Conservation (phyloP, 768 basidiomycete species). For the Naganishia vaughanmartiniae region DNA sequence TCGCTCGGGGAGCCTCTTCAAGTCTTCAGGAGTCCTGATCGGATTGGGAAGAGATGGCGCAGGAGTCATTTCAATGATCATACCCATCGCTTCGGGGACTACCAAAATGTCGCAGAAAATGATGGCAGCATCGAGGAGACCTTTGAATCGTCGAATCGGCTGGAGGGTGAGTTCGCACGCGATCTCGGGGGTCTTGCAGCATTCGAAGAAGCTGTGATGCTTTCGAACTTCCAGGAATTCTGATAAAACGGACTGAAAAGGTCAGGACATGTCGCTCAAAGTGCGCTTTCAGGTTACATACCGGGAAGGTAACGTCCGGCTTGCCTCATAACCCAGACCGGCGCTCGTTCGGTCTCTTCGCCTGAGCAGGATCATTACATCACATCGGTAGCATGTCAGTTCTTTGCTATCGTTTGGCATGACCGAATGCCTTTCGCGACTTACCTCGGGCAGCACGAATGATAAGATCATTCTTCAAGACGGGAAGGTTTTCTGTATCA, state of each 20-base stretch:
- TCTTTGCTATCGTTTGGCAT: background rate
- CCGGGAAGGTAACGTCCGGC: conserved; percentile 91
- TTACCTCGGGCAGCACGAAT: conserved; percentile 80
- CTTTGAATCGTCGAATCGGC: conserved; percentile 82
- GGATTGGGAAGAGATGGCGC: conserved; percentile 86
- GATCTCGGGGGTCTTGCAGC: conserved; percentile 86
- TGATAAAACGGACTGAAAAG: conserved; percentile 47
- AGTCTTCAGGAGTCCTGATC: conserved; percentile 70
- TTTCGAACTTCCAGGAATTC: conserved; percentile 87
- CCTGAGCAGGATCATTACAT: conserved; percentile 54
- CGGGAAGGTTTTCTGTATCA: conserved; percentile 19
- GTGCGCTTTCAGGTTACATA: conserved; percentile 27
- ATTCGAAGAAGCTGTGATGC: conserved; percentile 86
- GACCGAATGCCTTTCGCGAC: conserved; percentile 16
- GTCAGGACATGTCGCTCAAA: conserved; percentile 31
- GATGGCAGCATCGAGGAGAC: conserved; percentile 88
- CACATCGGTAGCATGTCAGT: conserved; percentile 11
- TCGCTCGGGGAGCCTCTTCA: conserved; percentile 60
- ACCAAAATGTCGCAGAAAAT: conserved; percentile 99
- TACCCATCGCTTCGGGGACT: conserved; percentile 94
- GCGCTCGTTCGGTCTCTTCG: conserved; percentile 81
- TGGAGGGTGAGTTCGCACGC: conserved; percentile 88
- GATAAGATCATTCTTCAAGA: conserved; percentile 76
- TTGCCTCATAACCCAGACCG: conserved; percentile 99
- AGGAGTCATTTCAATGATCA: conserved; percentile 81